Base-by-base conservation (phyloP, 768 basidiomycete genomes). In the Cyathus striatus region DNA sequence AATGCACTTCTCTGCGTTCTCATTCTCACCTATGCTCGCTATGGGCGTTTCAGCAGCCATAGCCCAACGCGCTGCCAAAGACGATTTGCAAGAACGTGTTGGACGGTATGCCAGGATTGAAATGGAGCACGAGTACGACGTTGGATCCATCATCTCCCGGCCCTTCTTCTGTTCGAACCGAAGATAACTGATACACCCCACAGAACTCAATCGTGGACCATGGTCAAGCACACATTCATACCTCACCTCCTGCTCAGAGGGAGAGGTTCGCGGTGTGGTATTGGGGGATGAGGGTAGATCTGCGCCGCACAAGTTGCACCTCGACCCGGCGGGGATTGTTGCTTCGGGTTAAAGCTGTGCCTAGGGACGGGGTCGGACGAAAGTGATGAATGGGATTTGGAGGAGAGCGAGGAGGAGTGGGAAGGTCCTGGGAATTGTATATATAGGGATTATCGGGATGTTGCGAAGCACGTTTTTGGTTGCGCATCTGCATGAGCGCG, bases 61-160 rank as follows among this genome's bases (percentile, higher is more conserved):
- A 63, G 1, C 53, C 63, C 27, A 57, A 59, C 5, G 54, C 60
- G 10, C 30, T 10, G 23, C 25, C 10, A 12, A 33, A 10, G 9
- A 38, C 18, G 42, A 22, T 41, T 45, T 46, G 38, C 18, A 27
- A 30, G n/a, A n/a, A n/a, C n/a, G n/a, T n/a, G n/a, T n/a, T n/a
- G n/a, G n/a, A n/a, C n/a, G n/a, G n/a, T n/a, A n/a, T n/a, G n/a
- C n/a, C n/a, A n/a, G n/a, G n/a, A n/a, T n/a, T n/a, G n/a, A n/a
- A n/a, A n/a, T n/a, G n/a, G n/a, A n/a, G 9, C 51, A 59, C 25
- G 66, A 73, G 40, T 78, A 73, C 60, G 76, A 82, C 39, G 70
- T 90, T 34, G 89, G 89, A 3, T 83, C 85, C 6, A 91, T 92
- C 53, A 78, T 91, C 39, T 90, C 88, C 3, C 91, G 90, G 89